These are phyloP conservation scores for Davidsoniella neocaledoniae DNA, from an alignment of 2,329 filamentous ascomycete species.

Conservation along the genomic window DNA sequence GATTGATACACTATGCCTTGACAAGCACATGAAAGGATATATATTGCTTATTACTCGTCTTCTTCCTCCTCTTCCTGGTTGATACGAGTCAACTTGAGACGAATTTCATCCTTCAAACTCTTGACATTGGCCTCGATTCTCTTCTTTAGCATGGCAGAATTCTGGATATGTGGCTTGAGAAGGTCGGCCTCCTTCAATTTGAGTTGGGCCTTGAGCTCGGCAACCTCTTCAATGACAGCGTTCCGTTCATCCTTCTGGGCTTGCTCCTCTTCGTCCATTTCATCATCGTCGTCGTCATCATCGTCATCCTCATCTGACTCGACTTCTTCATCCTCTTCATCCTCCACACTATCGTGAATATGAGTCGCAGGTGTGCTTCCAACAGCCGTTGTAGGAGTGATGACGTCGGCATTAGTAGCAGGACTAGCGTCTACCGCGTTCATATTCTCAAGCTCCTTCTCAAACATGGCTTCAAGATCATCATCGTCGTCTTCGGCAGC, in stretches of 20 bases:
- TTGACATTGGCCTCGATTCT: conserved; percentile 34
- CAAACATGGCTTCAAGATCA: conserved; percentile 37
- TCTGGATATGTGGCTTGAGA: conserved; percentile 19
- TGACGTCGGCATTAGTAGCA: conserved; percentile 25
- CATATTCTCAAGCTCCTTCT: conserved; percentile 32
- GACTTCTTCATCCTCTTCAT: conserved; percentile 28
- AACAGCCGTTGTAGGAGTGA: conserved; percentile 28
- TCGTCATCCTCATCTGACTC: conserved; percentile 31
- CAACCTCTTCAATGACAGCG: conserved; percentile 38
- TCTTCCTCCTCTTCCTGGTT: conserved; percentile 16
- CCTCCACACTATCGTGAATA: conserved; percentile 29
- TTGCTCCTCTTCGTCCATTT: conserved; percentile 36
- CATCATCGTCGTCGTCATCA: conserved; percentile 35
- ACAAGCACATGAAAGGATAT: no score
- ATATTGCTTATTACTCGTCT: conserved; percentile 1
- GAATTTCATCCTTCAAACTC: conserved; percentile 28
- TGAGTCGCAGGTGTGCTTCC: conserved; percentile 27
- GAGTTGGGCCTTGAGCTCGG: conserved; percentile 34
- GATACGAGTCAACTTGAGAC: conserved; percentile 28
- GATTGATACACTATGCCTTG: no score
- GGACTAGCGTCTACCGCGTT: conserved; percentile 25
- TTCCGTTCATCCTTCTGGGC: conserved; percentile 33
- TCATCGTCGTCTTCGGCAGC: conserved; percentile 35
- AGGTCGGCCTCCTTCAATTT: conserved; percentile 28
- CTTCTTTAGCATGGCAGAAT: conserved; percentile 31